Evolutionary conservation across 345 rosid species (phyloP).

Genomic region (Brassica cretica): DNA sequence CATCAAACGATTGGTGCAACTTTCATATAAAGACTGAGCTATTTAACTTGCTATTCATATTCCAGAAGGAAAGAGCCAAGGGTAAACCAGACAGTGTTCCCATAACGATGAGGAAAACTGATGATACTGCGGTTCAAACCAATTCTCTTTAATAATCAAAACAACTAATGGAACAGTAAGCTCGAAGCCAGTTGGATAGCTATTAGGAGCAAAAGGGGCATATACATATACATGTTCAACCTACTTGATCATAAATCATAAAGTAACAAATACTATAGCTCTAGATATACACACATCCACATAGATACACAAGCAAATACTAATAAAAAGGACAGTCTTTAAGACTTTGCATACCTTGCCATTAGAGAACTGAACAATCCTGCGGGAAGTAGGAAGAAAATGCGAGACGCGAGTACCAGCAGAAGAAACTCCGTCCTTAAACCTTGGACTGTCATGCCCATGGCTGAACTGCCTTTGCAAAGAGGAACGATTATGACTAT

Average conservation of each 20-base stretch:
- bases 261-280: not conserved
- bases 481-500: conserved; percentile 39
- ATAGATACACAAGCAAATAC: not conserved
- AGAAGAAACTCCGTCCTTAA: conserved; percentile 36
- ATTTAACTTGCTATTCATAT: not conserved
- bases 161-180: not conserved
- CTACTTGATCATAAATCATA: conserved; percentile 9
- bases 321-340: conserved; percentile 6
- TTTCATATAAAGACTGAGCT: not conserved
- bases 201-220: not conserved
- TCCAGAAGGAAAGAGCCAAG: not conserved
- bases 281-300: not conserved
- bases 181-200: conserved; percentile 9
- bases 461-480: conserved; percentile 43
- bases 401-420: conserved; percentile 57
- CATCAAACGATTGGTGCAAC: not conserved
- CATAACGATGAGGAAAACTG: not conserved
- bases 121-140: not conserved
- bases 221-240: conserved; percentile 7
- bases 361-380: conserved; percentile 96
- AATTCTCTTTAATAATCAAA: not conserved
- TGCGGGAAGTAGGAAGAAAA: conserved; percentile 89
- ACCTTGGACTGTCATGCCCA: conserved; percentile 40
- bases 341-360: conserved; percentile 60
- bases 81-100: conserved; percentile 12